phyloP scores from a whole-genome alignment of 805 yeast genomes.

The Brettanomyces naardenensis region DNA sequence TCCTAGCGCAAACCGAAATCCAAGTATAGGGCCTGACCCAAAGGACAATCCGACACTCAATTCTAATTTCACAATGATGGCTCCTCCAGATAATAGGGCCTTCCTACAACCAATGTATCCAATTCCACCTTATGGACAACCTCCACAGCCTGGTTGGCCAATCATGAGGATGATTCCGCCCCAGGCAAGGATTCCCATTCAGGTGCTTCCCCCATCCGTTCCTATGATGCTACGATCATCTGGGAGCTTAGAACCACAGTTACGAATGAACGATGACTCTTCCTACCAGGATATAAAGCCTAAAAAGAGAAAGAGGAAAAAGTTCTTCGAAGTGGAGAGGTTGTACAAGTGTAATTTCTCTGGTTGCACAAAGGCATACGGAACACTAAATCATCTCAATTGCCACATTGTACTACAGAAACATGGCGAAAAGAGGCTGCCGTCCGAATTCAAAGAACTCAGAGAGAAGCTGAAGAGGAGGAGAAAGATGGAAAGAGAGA shows the following conservation, averaged over 20 bases:
- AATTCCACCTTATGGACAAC: background rate
- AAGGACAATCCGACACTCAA: no score
- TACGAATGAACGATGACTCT: no score
- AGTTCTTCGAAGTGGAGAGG: slow-evolving; percentile 48
- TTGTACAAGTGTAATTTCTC: slow-evolving; percentile 40
- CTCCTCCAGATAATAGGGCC: no score
- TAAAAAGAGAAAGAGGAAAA: slow-evolving; percentile 45
- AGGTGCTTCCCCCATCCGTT: no score
- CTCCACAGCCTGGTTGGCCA: background rate
- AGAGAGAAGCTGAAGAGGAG: slow-evolving; percentile 31
- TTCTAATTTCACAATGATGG: no score
- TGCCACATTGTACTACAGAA: slow-evolving; percentile 46
- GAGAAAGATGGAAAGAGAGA: slow-evolving; percentile 10
- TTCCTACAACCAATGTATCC: background rate
- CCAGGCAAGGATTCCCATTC: no score
- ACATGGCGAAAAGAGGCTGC: slow-evolving; percentile 47
- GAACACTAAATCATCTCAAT: slow-evolving; percentile 52
- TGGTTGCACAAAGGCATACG: slow-evolving; percentile 46
- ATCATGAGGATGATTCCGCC: background rate
- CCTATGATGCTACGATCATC: no score
- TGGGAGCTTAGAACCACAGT: no score
- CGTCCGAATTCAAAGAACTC: slow-evolving; percentile 46
- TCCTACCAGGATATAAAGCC: no score
- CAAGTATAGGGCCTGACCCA: no score
- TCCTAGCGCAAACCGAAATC: no score